These are phyloP conservation scores for Phialophora tarda DNA, from an alignment of 2,329 filamentous ascomycete genomes.

Conservation along the genomic window DNA sequence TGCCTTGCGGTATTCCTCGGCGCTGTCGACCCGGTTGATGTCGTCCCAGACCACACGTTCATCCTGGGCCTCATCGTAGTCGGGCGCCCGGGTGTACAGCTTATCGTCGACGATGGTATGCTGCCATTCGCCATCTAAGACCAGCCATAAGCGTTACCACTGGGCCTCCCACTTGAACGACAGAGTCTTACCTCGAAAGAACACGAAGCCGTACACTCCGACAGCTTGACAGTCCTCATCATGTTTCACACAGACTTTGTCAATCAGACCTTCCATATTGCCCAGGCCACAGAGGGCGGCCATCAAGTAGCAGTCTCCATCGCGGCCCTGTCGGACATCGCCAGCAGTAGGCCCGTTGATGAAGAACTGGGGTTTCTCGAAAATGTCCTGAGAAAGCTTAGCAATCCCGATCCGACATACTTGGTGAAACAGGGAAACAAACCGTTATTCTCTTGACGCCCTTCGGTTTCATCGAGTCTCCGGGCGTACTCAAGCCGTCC, in stretches of 20 bases:
- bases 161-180: not conserved
- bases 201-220: conserved; percentile 85
- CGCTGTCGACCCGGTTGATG: conserved; percentile 70
- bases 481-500: conserved; percentile 51
- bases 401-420: conserved; percentile 21
- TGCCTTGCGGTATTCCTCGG: conserved; percentile 71
- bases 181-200: conserved; percentile 64
- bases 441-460: conserved; percentile 73
- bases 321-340: conserved; percentile 77
- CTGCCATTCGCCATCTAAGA: conserved; percentile 83
- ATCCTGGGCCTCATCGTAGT: conserved; percentile 78
- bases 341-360: conserved; percentile 76
- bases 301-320: conserved; percentile 87
- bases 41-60: conserved; percentile 76
- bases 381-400: conserved; percentile 66
- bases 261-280: conserved; percentile 73
- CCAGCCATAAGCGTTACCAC: conserved; percentile 13
- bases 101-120: conserved; percentile 92
- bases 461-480: conserved; percentile 62
- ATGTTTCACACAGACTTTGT: conserved; percentile 73
- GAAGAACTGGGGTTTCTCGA: conserved; percentile 76
- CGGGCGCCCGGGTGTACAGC: conserved; percentile 79
- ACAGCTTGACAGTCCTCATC: conserved; percentile 64
- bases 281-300: conserved; percentile 77
- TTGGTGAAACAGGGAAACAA: conserved; percentile 31